A percentile compares a stretch with the other conserved stretches of the same genome.
Evolutionary conservation across 768 basidiomycete species (phyloP).

Genomic region (Galerina sulciceps): DNA sequence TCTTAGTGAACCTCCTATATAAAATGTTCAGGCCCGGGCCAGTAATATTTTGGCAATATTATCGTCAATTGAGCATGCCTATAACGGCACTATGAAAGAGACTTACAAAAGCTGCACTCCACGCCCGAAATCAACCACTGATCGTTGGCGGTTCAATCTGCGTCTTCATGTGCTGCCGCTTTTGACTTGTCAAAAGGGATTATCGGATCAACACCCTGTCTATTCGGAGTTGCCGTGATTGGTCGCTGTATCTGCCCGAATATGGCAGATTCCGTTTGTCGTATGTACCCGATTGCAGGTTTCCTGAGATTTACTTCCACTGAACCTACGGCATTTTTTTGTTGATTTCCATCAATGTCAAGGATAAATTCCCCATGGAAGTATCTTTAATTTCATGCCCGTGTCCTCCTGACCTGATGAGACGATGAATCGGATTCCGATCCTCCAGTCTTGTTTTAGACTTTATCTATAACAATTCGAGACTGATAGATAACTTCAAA

Average conservation of each 20-base stretch:
- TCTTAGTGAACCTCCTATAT: too few species aligned
- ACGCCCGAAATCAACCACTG: too few species aligned
- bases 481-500: not conserved
- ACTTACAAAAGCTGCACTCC: too few species aligned
- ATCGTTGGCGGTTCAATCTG: too few species aligned
- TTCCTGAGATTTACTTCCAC: not conserved
- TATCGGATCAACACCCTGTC: not conserved
- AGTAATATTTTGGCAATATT: too few species aligned
- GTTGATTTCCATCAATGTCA: not conserved
- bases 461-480: not conserved
- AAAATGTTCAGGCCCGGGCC: too few species aligned
- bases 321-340: not conserved
- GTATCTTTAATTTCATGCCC: not conserved
- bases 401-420: not conserved
- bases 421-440: not conserved
- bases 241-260: not conserved
- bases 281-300: not conserved
- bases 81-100: too few species aligned
- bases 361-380: not conserved
- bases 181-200: not conserved
- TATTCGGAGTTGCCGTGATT: too few species aligned
- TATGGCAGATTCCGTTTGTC: not conserved
- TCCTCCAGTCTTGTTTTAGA: not conserved
- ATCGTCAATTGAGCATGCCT: too few species aligned
- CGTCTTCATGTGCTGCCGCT: too few species aligned